Conservation (phyloP, 1,284 basidiomycete species). For the Austroboletus niveus region DNA sequence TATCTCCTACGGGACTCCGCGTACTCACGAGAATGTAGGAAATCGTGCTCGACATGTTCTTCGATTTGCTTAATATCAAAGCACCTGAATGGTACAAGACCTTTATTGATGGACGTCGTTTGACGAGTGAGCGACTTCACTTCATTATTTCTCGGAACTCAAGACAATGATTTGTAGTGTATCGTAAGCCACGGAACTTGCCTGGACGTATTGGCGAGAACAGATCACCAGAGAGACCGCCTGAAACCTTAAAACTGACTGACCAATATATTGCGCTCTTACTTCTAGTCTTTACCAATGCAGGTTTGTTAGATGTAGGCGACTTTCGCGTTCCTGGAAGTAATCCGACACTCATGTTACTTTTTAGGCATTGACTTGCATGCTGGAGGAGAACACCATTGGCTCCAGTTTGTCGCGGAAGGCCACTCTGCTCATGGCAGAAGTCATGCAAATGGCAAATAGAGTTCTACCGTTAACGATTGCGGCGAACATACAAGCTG, state of each 20-base stretch:
- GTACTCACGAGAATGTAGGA: conserved; percentile 53
- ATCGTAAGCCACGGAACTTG: conserved; percentile 53
- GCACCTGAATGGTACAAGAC: conserved; percentile 88
- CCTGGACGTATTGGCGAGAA: conserved; percentile 35
- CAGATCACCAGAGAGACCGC: conserved; percentile 43
- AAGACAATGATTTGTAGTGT: conserved; percentile 48
- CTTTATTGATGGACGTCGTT: conserved; percentile 81
- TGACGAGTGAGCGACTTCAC: conserved; percentile 65
- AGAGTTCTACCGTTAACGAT: conserved; percentile 82
- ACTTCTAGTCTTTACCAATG: conserved; percentile 82
- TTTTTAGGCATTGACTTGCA: conserved; percentile 72
- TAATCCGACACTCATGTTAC: conserved; percentile 5
- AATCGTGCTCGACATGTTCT: conserved; percentile 90
- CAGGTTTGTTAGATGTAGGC: conserved; percentile 83
- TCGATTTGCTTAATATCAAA: conserved; percentile 90
- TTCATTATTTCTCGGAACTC: neutral
- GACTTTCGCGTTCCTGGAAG: neutral
- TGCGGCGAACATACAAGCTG: conserved; percentile 82
- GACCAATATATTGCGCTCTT: conserved; percentile 95
- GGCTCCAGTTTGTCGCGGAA: conserved; percentile 77
- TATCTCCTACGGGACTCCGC: neutral
- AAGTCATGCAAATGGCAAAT: conserved; percentile 87
- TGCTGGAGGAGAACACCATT: conserved; percentile 76
- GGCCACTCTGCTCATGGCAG: conserved; percentile 90
- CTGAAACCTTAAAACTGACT: conserved; percentile 75